Evolutionary conservation across 257 asterid genomes (phyloP), one percentile per base, ranked within the genome.

Genomic region (Solanum chmielewskii): DNA sequence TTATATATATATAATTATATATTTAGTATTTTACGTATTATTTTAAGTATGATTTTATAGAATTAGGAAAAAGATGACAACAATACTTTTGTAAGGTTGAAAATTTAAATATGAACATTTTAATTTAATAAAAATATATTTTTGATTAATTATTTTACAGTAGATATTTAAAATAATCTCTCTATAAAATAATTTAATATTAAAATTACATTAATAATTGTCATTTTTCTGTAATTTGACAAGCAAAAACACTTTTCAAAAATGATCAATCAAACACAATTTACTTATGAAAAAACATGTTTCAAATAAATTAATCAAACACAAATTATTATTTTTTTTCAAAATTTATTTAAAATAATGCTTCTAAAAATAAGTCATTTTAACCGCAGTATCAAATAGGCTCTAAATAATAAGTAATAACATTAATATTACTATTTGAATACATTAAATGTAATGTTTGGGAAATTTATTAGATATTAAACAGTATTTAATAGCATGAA

Each of bases 211-310:
- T 18, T 56, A 56, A 56, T 56, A 56, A 18, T 18, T 56, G 25
- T 18, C 11, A 18, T 7, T 56, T 56, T 52, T 18, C 21, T 20
- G 11, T 56, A 56, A 56, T 56, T 56, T 56, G 4, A 56, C 64
- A 0, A n/a, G 21, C 25, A 7, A 56, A 56, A 56, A 0, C 0
- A 56, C 1, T 56, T 56, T 7, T 20, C 3, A 0, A 7, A 56
- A 56, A 56, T 20, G 25, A 56, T 20, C 25, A 56, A 2, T 56
- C 64, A 56, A 20, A 56, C 5, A 56, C 25, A 56, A 7, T 56
- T 56, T 56, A 11, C 2, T 56, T 20, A 56, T 56, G n/a, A 7
- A 56, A 56, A 56, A 56, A 0, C 0, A 56, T 11, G 7, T 20
- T 56, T 18, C 11, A 56, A 56, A 56, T 56, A n/a, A 56, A 56